Evolutionary conservation across 306 rosid species (phyloP), one percentile per base, ranked within the genome.

Genomic region (Vigna reflexopilosa): DNA sequence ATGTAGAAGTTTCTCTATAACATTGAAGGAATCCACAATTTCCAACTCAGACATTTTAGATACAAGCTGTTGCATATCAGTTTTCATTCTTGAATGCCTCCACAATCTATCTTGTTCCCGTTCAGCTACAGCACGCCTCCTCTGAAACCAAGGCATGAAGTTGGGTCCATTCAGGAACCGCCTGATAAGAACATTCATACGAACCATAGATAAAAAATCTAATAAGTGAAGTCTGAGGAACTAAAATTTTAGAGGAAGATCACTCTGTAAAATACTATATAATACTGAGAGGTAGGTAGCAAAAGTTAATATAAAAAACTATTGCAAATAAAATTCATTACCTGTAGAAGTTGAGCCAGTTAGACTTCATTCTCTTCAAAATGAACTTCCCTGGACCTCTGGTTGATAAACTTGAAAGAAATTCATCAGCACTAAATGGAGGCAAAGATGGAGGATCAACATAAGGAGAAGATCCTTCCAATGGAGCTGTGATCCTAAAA

Each of bases 381-480:
- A 93, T 55, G 84, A 93, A 93, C 92, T 91, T 91, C 86, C 94
- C 94, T 19, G 94, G 96, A 70, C 96, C 96, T 77, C 98, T 88
- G 38, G 86, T 86, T n/a, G 91, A 91, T 76, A 93, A 82, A 80
- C 83, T 85, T 72, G 85, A 89, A 48, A 91, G 82, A 83, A 93
- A 93, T 52, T 88, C 95, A 76, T 91, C 97, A 16, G 85, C 90
- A 84, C 52, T 80, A 80, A 88, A 89, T 51, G 87, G 66, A 76
- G 89, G 82, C 47, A 86, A 88, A 67, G 90, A 78, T 49, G 97
- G 90, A 51, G 94, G 90, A 45, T 93, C 92, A 9, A 73, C 76
- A 77, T 73, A 93, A 0, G 98, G 98, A 85, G 96, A 88, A 84
- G 88, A 89, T 56, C 94, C 94, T 88, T 88, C 96, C 17, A 86